A percentile compares a stretch with the other conserved stretches of the same genome.
Evolutionary conservation across 2,329 filamentous ascomycete genomes (phyloP).

Genomic region (Ramularia collo-cygni): DNA sequence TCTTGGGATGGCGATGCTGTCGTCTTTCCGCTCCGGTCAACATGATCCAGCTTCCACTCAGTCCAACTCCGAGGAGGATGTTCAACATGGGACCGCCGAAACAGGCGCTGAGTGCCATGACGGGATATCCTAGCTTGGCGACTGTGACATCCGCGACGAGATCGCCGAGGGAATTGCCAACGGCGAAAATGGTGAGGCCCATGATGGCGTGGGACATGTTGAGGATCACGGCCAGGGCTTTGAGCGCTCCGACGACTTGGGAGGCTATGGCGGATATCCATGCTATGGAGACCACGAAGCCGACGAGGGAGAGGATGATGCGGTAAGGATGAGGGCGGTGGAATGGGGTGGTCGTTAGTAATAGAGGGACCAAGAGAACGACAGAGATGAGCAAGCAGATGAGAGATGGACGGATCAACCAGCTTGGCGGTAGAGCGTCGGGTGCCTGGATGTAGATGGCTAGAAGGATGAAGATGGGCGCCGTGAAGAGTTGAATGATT

Average conservation of each 20-base stretch:
- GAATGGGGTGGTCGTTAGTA: conserved; percentile 61
- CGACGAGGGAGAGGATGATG: conserved; percentile 74
- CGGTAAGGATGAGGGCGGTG: conserved; percentile 62
- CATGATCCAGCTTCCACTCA: conserved; percentile 84
- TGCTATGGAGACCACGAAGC: conserved; percentile 83
- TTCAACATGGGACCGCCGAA: conserved; percentile 99
- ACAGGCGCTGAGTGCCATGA: conserved; percentile 92
- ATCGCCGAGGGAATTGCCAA: conserved; percentile 91
- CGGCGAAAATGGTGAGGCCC: conserved; percentile 90
- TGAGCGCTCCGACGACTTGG: conserved; percentile 91
- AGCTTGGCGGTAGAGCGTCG: conserved; percentile 45
- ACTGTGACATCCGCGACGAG: conserved; percentile 93
- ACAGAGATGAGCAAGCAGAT: conserved; percentile 51
- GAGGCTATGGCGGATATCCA: conserved; percentile 97
- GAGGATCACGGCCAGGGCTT: conserved; percentile 84
- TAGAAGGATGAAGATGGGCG: conserved; percentile 73
- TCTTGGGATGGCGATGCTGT: conserved; percentile 60
- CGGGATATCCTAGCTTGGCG: conserved; percentile 83
- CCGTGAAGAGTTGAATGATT: conserved; percentile 75
- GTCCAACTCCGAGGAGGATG: conserved; percentile 88
- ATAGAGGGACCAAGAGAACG: conserved; percentile 57
- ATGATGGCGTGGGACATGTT: conserved; percentile 92
- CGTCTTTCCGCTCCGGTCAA: conserved; percentile 60
- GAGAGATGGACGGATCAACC: conserved; percentile 49
- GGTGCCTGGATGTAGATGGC: conserved; percentile 47